phyloP scores from a whole-genome alignment of 139 green algal species.

The Chlamydomonas incerta region DNA sequence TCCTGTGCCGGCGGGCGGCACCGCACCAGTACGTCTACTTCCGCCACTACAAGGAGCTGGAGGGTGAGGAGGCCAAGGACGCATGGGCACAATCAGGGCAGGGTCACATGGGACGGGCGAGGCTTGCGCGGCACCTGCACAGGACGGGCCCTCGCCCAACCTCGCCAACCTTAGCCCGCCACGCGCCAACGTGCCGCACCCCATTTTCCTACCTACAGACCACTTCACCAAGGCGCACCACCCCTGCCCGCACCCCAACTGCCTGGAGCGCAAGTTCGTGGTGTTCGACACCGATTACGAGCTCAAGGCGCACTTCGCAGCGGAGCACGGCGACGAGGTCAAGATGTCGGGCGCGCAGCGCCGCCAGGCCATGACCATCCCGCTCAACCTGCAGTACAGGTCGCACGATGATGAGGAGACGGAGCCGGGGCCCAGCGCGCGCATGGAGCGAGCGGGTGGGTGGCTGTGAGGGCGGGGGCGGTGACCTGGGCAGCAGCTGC shows the following conservation, averaged over 20 bases:
- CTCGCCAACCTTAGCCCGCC: no score
- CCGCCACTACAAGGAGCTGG: conserved; percentile 73
- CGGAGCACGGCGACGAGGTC: conserved; percentile 77
- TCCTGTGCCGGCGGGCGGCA: conserved; percentile 79
- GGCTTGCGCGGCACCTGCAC: no score
- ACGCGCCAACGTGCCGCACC: no score
- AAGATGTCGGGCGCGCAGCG: conserved; percentile 78
- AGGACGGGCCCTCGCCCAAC: no score
- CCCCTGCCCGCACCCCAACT: conserved; percentile 85
- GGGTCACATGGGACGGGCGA: no score
- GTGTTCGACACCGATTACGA: conserved; percentile 89
- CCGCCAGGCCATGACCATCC: conserved; percentile 74
- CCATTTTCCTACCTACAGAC: conserved; percentile 56
- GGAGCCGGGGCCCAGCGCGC: conserved; percentile 27
- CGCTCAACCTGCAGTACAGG: conserved; percentile 69
- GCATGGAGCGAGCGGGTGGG: conserved; percentile 10
- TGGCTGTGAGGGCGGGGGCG: no score
- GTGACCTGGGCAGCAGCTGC: no score
- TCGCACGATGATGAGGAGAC: conserved; percentile 25
- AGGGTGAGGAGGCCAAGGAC: no score
- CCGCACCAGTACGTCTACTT: conserved; percentile 93
- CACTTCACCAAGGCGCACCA: conserved; percentile 90
- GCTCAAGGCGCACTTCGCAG: conserved; percentile 81
- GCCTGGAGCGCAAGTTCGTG: conserved; percentile 92
- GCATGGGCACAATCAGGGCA: no score